These are phyloP conservation scores for Rhizopogon vinicolor DNA, from an alignment of 768 basidiomycete genomes.

Conservation along the genomic window DNA sequence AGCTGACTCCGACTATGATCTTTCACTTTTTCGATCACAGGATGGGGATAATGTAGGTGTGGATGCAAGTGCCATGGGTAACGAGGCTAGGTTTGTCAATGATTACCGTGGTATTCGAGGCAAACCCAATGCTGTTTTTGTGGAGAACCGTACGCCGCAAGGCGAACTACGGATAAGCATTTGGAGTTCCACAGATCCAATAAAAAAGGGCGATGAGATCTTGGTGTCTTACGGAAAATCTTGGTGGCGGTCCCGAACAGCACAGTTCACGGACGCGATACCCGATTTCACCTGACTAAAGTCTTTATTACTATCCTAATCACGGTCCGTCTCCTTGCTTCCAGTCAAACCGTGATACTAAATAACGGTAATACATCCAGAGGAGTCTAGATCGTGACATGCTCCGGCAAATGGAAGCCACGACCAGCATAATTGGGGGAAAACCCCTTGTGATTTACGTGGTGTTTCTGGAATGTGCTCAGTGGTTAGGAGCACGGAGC, in stretches of 20 bases:
- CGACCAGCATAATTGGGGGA: neutral
- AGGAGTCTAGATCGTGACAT: neutral
- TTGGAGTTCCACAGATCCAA: slow-evolving; percentile 53
- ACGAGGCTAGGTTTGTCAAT: slow-evolving; percentile 87
- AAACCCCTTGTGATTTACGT: slow-evolving; percentile 4
- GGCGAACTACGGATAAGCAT: slow-evolving; percentile 79
- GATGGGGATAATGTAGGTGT: slow-evolving; percentile 65
- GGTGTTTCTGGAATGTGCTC: slow-evolving; percentile 1
- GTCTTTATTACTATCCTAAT: neutral
- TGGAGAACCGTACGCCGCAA: slow-evolving; percentile 42
- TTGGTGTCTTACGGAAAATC: slow-evolving; percentile 85
- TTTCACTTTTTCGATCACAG: slow-evolving; percentile 65
- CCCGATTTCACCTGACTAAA: neutral
- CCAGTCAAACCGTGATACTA: neutral
- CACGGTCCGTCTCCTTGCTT: neutral
- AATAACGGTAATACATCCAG: neutral
- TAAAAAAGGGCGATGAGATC: slow-evolving; percentile 81
- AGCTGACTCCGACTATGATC: slow-evolving; percentile 78
- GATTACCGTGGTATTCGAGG: slow-evolving; percentile 78
- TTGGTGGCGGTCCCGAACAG: slow-evolving; percentile 59
- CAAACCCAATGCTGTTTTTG: slow-evolving; percentile 69
- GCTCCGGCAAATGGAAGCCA: neutral
- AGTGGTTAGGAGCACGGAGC: neutral
- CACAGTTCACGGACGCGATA: neutral
- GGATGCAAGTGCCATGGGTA: slow-evolving; percentile 74